These are phyloP conservation scores for Parathielavia hyrcaniae DNA, from an alignment of 495 filamentous ascomycete genomes.

Conservation along the genomic window DNA sequence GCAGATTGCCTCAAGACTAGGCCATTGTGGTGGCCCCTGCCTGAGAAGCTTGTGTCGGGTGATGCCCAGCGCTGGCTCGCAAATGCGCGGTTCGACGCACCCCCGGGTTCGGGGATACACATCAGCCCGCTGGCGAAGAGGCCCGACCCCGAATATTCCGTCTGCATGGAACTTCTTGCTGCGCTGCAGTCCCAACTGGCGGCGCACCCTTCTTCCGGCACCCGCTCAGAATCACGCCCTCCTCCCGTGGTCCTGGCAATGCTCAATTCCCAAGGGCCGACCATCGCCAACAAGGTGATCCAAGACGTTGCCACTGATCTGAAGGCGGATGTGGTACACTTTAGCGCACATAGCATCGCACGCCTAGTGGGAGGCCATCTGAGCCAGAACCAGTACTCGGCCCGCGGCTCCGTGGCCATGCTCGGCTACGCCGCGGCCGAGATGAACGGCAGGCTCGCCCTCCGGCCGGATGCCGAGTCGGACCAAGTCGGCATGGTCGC, in stretches of 20 bases:
- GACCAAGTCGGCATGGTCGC: constrained; percentile 23
- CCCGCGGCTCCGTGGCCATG: constrained; percentile 41
- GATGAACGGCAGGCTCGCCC: constrained; percentile 33
- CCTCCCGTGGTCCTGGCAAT: constrained; percentile 37
- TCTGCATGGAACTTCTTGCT: constrained; percentile 33
- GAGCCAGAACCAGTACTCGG: constrained; percentile 52
- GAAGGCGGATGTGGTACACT: constrained; percentile 66
- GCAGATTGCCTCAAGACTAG: constrained; percentile 3
- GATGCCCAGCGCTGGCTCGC: constrained; percentile 25
- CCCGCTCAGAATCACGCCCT: constrained; percentile 26
- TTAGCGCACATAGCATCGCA: constrained; percentile 76
- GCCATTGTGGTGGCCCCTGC: constrained; percentile 15
- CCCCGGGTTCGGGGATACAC: constrained; percentile 6
- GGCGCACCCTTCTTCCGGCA: constrained; percentile 25
- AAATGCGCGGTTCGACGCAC: constrained; percentile 13
- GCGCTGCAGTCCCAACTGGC: constrained; percentile 34
- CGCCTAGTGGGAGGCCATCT: constrained; percentile 68
- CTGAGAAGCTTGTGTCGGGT: background rate
- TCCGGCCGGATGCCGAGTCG: constrained; percentile 15
- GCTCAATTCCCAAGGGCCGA: constrained; percentile 32
- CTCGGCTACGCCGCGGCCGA: constrained; percentile 60
- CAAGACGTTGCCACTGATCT: constrained; percentile 51
- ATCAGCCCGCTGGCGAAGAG: constrained; percentile 24
- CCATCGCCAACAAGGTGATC: constrained; percentile 30
- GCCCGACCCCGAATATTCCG: constrained; percentile 25